phyloP scores from a whole-genome alignment of 1,139 yeast genomes.

The Williopsis jadinii region DNA sequence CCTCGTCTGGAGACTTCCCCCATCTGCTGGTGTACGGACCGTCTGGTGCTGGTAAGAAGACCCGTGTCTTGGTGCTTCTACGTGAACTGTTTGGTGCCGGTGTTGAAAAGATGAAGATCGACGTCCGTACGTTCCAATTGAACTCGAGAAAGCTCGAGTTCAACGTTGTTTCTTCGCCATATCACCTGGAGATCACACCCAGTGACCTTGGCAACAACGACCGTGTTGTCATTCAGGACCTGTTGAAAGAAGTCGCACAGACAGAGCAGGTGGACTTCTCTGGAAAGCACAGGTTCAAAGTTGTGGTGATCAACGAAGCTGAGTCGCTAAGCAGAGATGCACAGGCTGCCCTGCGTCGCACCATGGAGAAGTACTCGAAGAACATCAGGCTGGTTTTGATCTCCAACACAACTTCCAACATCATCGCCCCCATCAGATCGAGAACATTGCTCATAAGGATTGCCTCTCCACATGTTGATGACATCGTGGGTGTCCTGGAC shows the following conservation, averaged over 20 bases:
- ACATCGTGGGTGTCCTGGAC: slow-evolving; percentile 47
- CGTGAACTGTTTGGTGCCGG: slow-evolving; percentile 77
- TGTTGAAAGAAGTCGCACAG: slow-evolving; percentile 89
- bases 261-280: slow-evolving; percentile 84
- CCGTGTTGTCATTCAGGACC: slow-evolving; percentile 88
- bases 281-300: slow-evolving; percentile 71
- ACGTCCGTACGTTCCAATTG: slow-evolving; percentile 76
- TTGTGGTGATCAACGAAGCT: slow-evolving; percentile 92
- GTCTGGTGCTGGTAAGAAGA: slow-evolving; percentile 94
- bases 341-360: slow-evolving; percentile 93
- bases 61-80: slow-evolving; percentile 78
- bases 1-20: slow-evolving; percentile 82
- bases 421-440: slow-evolving; percentile 89
- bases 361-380: slow-evolving; percentile 94
- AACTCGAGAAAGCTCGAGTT: slow-evolving; percentile 76
- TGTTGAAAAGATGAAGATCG: slow-evolving; percentile 81
- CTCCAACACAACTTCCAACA: slow-evolving; percentile 85
- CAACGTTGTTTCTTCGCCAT: slow-evolving; percentile 83
- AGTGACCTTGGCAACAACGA: slow-evolving; percentile 96
- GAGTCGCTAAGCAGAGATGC: slow-evolving; percentile 91
- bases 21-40: slow-evolving; percentile 92
- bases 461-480: slow-evolving; percentile 67
- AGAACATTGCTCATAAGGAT: slow-evolving; percentile 83
- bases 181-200: slow-evolving; percentile 93
- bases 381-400: slow-evolving; percentile 79